phyloP scores from a whole-genome alignment of 2,329 filamentous ascomycete genomes.

The Teratosphaeria destructans region DNA sequence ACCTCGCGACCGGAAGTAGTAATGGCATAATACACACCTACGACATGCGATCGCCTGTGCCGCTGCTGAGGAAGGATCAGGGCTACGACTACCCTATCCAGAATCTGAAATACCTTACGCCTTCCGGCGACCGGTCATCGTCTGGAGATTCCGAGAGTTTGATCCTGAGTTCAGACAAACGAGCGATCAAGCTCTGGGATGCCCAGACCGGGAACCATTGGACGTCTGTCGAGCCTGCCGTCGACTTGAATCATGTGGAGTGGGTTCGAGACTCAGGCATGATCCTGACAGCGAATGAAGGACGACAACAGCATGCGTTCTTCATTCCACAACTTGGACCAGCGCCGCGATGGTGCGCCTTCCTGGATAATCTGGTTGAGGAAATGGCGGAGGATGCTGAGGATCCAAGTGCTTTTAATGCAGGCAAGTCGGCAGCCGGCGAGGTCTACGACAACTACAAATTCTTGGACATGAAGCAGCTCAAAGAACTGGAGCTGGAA shows the following conservation, averaged over 20 bases:
- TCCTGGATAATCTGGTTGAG: conserved; percentile 94
- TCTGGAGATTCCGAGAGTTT: conserved; percentile 63
- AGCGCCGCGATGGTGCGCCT: conserved; percentile 89
- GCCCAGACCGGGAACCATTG: conserved; percentile 71
- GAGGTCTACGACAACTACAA: conserved; percentile 99
- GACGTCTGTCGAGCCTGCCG: conserved; percentile 90
- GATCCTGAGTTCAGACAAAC: conserved; percentile 83
- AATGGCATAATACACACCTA: conserved; percentile 82
- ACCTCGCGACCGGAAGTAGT: conserved; percentile 77
- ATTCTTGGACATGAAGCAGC: conserved; percentile 81
- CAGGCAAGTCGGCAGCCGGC: conserved; percentile 43
- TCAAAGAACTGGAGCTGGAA: conserved; percentile 73
- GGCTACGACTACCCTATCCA: conserved; percentile 90
- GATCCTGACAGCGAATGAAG: conserved; percentile 94
- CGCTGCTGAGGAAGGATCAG: conserved; percentile 84
- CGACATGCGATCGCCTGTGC: conserved; percentile 78
- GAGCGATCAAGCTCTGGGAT: conserved; percentile 97
- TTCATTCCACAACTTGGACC: conserved; percentile 90
- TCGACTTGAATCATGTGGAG: conserved; percentile 88
- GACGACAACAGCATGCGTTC: conserved; percentile 87
- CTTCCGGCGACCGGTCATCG: conserved; percentile 51
- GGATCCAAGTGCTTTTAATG: conserved; percentile 47
- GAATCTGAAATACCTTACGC: conserved; percentile 58
- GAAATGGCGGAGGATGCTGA: conserved; percentile 84
- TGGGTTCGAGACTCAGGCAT: conserved; percentile 91